phyloP scores from a whole-genome alignment of 106 monocot genomes.

The Apostasia shenzhenica region DNA sequence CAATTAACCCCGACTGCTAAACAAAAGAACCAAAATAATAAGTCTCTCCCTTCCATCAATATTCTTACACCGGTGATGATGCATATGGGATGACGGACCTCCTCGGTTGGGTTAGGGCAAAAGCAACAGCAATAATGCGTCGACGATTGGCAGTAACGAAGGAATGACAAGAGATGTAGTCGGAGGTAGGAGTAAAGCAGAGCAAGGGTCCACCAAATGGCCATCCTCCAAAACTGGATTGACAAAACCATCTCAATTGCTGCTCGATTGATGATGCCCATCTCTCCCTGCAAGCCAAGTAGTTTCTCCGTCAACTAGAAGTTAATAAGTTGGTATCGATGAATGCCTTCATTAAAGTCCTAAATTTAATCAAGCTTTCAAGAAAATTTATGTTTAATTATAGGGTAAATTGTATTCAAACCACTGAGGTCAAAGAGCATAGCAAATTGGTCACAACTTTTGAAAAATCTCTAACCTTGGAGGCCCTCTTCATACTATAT shows the following conservation, averaged over 20 bases:
- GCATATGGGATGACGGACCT: conserved; percentile 41
- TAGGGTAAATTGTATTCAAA: no score
- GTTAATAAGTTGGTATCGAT: no score
- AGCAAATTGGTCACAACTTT: no score
- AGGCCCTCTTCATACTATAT: no score
- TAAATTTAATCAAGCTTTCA: no score
- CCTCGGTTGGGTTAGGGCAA: not conserved
- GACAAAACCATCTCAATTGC: conserved; percentile 49
- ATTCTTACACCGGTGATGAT: conserved; percentile 67
- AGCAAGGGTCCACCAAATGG: conserved; percentile 48
- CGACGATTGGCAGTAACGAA: conserved; percentile 2
- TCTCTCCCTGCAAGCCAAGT: not conserved
- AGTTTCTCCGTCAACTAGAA: no score
- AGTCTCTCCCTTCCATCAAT: not conserved
- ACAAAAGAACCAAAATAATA: not conserved
- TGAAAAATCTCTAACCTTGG: no score
- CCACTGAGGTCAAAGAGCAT: no score
- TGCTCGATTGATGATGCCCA: not conserved
- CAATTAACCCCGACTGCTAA: not conserved
- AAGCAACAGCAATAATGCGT: conserved; percentile 5
- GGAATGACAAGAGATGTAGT: conserved; percentile 25
- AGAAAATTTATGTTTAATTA: no score
- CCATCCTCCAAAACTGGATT: conserved; percentile 74
- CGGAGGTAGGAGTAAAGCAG: conserved; percentile 59
- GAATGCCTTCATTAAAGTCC: no score